Conservation (phyloP, 805 yeast species). For the Ogataea neopini region DNA sequence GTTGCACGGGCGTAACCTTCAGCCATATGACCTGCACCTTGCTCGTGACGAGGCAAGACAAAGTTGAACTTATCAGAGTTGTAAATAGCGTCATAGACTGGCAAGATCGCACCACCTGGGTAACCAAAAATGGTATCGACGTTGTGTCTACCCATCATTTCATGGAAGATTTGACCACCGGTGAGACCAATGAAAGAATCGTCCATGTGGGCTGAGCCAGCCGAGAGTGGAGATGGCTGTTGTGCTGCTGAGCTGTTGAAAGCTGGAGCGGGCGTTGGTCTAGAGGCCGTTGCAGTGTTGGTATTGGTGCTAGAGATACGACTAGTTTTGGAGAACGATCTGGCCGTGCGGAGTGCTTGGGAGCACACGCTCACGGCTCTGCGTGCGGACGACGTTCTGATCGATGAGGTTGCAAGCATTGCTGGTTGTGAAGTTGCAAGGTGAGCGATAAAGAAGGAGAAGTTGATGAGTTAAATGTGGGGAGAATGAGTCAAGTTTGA, state of each 20-base stretch:
- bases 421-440: not conserved
- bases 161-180: conserved; percentile 99
- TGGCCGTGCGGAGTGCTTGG: not conserved
- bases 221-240: conserved; percentile 21
- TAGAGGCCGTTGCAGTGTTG: conserved; percentile 18
- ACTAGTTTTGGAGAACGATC: not conserved
- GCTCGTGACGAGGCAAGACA: conserved; percentile 94
- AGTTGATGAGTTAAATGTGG: not conserved
- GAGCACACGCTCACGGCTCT: conserved; percentile 3
- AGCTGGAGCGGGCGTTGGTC: conserved; percentile 49
- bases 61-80: conserved; percentile 87
- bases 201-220: conserved; percentile 48
- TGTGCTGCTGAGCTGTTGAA: conserved; percentile 40
- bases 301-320: conserved; percentile 4
- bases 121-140: conserved; percentile 97
- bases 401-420: conserved; percentile 2
- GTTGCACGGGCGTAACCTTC: conserved; percentile 96
- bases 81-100: conserved; percentile 96
- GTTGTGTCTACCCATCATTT: conserved; percentile 95
- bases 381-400: conserved; percentile 1
- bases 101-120: conserved; percentile 98
- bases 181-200: conserved; percentile 91
- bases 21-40: conserved; percentile 99
- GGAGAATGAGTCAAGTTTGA: not conserved
- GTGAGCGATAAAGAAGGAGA: not conserved